A percentile compares a stretch with the other conserved stretches of the same genome.
Conservation (phyloP, 176 grass and related monocot genomes). For the Alloteropsis semialata region DNA sequence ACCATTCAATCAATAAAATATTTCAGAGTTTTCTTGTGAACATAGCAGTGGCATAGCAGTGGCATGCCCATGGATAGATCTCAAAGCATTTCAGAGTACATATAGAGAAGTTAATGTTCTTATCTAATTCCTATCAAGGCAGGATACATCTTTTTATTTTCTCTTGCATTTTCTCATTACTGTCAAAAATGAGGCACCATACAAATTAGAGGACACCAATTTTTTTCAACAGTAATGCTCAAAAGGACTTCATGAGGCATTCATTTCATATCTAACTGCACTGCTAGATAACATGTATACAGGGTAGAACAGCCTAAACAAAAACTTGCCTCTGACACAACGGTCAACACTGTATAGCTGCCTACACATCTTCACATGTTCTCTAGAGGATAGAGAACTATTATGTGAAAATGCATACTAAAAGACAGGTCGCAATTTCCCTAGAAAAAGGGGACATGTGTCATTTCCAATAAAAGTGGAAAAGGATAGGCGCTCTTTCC, state of each 20-base stretch:
- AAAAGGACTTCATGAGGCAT: neutral
- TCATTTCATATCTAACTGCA: slow-evolving; percentile 12
- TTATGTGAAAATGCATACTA: neutral
- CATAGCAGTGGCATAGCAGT: neutral
- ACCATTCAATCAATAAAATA: neutral
- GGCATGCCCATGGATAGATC: neutral
- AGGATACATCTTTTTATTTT: neutral
- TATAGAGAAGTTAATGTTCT: neutral
- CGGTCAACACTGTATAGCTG: neutral
- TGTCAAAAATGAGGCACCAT: neutral
- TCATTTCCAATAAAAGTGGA: neutral
- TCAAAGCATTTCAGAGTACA: neutral
- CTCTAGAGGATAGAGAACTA: neutral
- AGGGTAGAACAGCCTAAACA: neutral
- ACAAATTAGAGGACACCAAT: neutral
- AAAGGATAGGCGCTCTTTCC: neutral
- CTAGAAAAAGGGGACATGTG: neutral
- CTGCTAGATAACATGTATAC: neutral
- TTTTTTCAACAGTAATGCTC: neutral
- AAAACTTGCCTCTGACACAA: neutral
- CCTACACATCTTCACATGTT: neutral
- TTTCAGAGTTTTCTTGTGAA: neutral
- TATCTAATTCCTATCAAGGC: slow-evolving; percentile 3
- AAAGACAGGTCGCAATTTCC: neutral
- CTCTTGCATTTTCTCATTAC: neutral